These are phyloP conservation scores for Petunia secreta DNA, from an alignment of 257 asterid genomes.

Conservation along the genomic window DNA sequence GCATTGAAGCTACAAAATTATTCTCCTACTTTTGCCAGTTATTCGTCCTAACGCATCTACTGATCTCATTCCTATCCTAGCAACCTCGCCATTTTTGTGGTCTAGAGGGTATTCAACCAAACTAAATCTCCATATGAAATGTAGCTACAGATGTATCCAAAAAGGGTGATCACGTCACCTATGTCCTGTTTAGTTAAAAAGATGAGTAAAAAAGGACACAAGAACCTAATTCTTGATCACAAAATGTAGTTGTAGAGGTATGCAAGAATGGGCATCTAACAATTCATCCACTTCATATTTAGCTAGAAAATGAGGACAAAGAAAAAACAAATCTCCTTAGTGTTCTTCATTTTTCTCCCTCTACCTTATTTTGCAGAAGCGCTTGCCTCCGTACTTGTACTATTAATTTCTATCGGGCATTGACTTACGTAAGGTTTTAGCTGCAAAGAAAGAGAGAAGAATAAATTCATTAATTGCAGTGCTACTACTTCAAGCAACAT, in stretches of 20 bases:
- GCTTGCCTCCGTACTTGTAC: constrained; percentile 26
- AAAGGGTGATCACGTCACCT: background rate
- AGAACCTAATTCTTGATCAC: background rate
- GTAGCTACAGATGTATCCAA: background rate
- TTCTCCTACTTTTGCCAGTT: background rate
- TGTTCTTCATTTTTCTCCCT: constrained; percentile 13
- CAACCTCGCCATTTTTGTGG: background rate
- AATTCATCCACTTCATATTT: background rate
- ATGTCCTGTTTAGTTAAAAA: background rate
- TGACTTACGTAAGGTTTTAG: constrained; percentile 76
- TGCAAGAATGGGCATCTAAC: constrained; percentile 1
- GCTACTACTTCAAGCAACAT: background rate
- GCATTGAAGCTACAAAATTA: background rate
- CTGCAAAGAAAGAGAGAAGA: constrained; percentile 38
- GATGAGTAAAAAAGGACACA: background rate
- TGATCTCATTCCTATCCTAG: constrained; percentile 13
- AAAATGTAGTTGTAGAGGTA: background rate
- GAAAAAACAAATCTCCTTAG: background rate
- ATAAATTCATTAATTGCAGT: background rate
- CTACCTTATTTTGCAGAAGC: constrained; percentile 31
- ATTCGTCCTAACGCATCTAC: background rate
- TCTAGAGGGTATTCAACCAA: background rate
- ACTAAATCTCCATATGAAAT: background rate
- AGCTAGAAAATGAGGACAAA: background rate
- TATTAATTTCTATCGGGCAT: constrained; percentile 44